These are phyloP conservation scores for Clarireedia homoeocarpa DNA, from an alignment of 2,329 filamentous ascomycete genomes.

Conservation along the genomic window DNA sequence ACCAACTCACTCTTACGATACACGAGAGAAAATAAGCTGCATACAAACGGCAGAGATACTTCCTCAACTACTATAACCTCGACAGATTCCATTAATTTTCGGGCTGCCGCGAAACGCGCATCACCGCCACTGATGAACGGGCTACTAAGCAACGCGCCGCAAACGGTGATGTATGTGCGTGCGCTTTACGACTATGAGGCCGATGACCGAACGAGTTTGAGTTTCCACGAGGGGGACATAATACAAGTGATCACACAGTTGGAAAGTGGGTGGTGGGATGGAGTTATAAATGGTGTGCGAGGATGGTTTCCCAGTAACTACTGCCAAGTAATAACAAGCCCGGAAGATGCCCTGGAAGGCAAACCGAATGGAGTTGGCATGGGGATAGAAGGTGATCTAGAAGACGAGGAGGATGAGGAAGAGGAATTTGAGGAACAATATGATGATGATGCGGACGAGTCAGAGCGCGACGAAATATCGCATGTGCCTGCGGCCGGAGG, in stretches of 20 bases:
- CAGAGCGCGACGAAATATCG: conserved; percentile 48
- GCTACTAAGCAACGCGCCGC: conserved; percentile 49
- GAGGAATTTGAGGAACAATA: conserved; percentile 55
- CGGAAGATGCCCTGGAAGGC: conserved; percentile 62
- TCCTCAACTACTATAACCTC: conserved; percentile 12
- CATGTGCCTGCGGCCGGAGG: conserved; percentile 62
- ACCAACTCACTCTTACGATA: conserved; percentile 11
- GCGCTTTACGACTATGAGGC: conserved; percentile 97
- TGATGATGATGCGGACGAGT: conserved; percentile 58
- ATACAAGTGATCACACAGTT: conserved; percentile 98
- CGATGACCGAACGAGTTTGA: conserved; percentile 92
- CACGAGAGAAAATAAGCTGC: conserved; percentile 9
- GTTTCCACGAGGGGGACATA: conserved; percentile 92
- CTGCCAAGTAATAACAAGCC: conserved; percentile 74
- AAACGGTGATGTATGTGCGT: conserved; percentile 78
- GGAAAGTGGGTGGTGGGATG: conserved; percentile 99
- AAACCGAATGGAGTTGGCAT: conserved; percentile 44
- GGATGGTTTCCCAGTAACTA: conserved; percentile 99
- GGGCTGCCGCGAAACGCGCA: conserved; percentile 20
- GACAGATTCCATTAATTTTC: conserved; percentile 13
- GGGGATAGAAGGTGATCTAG: conserved; percentile 49
- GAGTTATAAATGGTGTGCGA: conserved; percentile 90
- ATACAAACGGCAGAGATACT: conserved; percentile 13
- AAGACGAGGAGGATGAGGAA: conserved; percentile 58
- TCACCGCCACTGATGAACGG: conserved; percentile 47